Base-by-base conservation (phyloP, 1,284 basidiomycete genomes). In the Ganoderma resinaceum region DNA sequence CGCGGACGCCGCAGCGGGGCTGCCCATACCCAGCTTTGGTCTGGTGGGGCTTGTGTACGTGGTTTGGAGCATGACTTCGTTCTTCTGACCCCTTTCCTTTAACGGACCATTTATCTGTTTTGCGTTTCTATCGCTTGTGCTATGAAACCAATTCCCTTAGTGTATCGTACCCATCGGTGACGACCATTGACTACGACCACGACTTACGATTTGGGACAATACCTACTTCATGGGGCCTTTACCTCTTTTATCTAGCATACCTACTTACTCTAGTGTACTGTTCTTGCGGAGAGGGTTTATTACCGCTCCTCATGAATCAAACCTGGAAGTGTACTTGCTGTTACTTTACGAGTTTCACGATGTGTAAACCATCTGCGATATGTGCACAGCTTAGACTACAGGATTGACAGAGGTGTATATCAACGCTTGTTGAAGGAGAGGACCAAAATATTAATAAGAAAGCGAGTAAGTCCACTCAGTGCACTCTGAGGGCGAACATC, bases 1-100 rank as follows among this genome's bases (percentile, higher is more conserved):
- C 40, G 81, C 83, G 67, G 77, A 74, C 26, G 75, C 76, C 12
- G 61, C 40, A 33, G 26, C 35, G 26, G 38, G 59, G n/a, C 55
- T 61, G 31, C 62, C 42, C 11, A 60, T 59, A 37, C 72, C 72
- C 11, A 64, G 57, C 33, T n/a, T 65, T 14, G 64, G 72, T 35
- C 46, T 73, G 16, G 20, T 74, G 4, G 72, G 68, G 9, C 53
- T 74, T n/a, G 66, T 66, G 26, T 71, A 65, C 18, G 60, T 74
- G 23, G 5, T 71, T 0, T 74, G 70, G 72, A 65, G 65, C 31
- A 35, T 71, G 18, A 62, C 57, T 12, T 64, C 63, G 33, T 42
- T 62, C 12, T 43, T 70, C 29, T 70, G 37, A 65, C 57, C 20
- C 33, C 8, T 31, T 23, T 16, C 20, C 12, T 49, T 23, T 14